These are phyloP conservation scores for Mycocentrospora acerina DNA, from an alignment of 2,329 filamentous ascomycete species.

Conservation along the genomic window DNA sequence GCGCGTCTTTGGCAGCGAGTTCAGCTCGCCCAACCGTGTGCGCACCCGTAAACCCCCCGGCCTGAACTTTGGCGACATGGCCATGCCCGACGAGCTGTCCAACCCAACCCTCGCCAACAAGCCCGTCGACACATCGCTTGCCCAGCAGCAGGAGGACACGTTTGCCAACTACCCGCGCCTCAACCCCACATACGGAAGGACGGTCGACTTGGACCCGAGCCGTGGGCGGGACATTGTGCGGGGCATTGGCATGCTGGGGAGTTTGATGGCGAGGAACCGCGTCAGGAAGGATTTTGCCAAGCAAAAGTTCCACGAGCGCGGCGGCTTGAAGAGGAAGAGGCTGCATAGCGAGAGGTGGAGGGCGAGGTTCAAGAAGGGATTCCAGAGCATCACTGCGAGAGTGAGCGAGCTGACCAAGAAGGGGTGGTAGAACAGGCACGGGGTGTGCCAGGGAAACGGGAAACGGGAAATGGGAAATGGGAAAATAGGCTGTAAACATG, in stretches of 20 bases:
- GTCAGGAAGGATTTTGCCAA: constrained; percentile 56
- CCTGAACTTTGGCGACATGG: constrained; percentile 25
- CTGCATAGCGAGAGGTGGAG: constrained; percentile 69
- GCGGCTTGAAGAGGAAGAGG: constrained; percentile 76
- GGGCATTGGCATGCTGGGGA: constrained; percentile 48
- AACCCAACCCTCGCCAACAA: constrained; percentile 20
- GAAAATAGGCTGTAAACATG: too few species aligned
- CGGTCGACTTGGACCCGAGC: constrained; percentile 36
- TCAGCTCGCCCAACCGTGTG: constrained; percentile 7
- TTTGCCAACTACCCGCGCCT: constrained; percentile 36
- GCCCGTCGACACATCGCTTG: constrained; percentile 14
- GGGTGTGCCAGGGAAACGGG: neutral
- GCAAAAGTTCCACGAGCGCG: constrained; percentile 74
- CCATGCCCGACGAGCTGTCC: constrained; percentile 12
- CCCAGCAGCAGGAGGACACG: constrained; percentile 19
- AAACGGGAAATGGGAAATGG: neutral
- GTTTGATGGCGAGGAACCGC: constrained; percentile 55
- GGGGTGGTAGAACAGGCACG: constrained; percentile 63
- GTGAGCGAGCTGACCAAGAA: constrained; percentile 72
- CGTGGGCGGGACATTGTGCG: constrained; percentile 50
- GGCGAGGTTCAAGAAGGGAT: constrained; percentile 67
- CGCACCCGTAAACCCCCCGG: constrained; percentile 2
- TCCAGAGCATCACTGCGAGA: constrained; percentile 63
- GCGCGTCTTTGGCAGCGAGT: constrained; percentile 21
- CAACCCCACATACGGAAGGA: constrained; percentile 44